Base-by-base conservation (phyloP, 768 basidiomycete species). In the Ramaria rubella region DNA sequence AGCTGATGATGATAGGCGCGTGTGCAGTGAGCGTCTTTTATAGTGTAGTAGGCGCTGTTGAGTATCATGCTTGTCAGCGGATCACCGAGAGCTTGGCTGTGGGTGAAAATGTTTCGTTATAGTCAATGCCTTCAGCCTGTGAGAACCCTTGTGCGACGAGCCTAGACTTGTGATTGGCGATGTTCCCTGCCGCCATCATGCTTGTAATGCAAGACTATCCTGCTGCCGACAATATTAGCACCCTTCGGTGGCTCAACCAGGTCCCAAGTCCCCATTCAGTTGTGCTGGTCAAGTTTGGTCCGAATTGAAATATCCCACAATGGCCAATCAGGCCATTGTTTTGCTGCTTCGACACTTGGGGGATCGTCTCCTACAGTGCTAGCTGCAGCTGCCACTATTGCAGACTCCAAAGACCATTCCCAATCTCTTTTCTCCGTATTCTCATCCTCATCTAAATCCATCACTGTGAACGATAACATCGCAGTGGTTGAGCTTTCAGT, bases 141-240 rank as follows among this genome's bases (percentile, higher is more conserved):
- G 63, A 60, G 59, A 68, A 76, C 0, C 77, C 75, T 59, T 69
- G 63, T 1, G 71, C 73, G 1, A 76, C 73, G 21, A 77, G 50
- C 12, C 68, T 19, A 0, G 66, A 72, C 50, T 73, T 75, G 45
- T 72, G 72, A 4, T 66, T 62, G 2, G 59, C 55, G 29, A 77
- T 64, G 0, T 61, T 48, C 11, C 77, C 75, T 1, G 60, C 38
- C 0, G 65, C n/a, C 59, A 55, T 77, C 72, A 29, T 63, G 52
- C 61, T 82, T 81, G 29, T 67, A 58, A 15, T 60, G 60, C 59
- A 71, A 79, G 4, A 79, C 75, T 74, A 75, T 79, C 19, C 70
- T 67, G 15, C 62, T 65, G 1, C 68, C 62, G 8, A 79, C 62
- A 15, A 72, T 40, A 14, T 71, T 73, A 5, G 52, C 49, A 2